Conservation (phyloP, 2,329 filamentous ascomycete genomes). For the Achaetomium macrosporum region DNA sequence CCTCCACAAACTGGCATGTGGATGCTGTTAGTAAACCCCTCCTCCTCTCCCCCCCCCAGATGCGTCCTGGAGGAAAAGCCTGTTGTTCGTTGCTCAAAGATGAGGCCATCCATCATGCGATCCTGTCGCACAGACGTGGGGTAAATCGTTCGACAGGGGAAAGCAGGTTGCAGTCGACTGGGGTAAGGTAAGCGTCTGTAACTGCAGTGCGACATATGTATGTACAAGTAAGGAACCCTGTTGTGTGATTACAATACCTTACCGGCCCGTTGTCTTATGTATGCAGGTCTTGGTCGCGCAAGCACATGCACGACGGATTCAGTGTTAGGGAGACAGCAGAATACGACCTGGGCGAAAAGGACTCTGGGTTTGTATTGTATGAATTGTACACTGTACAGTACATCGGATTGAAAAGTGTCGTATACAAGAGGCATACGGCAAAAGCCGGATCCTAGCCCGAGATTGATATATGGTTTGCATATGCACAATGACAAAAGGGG, state of each 20-base stretch:
- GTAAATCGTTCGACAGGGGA: conserved; percentile 11
- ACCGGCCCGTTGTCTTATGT: background rate
- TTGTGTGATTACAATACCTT: background rate
- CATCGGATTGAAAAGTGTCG: no score
- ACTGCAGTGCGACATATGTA: no score
- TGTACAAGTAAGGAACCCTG: background rate
- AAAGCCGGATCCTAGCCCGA: conserved; percentile 2
- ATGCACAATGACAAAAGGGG: conserved; percentile 1
- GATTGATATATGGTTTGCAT: background rate
- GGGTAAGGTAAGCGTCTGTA: no score
- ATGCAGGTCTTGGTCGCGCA: no score
- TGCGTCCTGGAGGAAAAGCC: background rate
- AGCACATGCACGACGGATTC: no score
- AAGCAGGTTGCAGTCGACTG: background rate
- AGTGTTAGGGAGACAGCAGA: background rate
- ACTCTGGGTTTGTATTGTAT: background rate
- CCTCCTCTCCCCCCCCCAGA: no score
- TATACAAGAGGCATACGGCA: background rate
- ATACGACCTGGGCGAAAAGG: background rate
- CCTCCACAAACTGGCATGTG: no score
- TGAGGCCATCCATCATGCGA: conserved; percentile 7
- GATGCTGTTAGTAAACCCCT: no score
- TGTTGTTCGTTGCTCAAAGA: no score
- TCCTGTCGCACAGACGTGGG: conserved; percentile 9
- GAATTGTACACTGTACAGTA: no score